Conservation (phyloP, 495 filamentous ascomycete species). For the Podospora sp. region DNA sequence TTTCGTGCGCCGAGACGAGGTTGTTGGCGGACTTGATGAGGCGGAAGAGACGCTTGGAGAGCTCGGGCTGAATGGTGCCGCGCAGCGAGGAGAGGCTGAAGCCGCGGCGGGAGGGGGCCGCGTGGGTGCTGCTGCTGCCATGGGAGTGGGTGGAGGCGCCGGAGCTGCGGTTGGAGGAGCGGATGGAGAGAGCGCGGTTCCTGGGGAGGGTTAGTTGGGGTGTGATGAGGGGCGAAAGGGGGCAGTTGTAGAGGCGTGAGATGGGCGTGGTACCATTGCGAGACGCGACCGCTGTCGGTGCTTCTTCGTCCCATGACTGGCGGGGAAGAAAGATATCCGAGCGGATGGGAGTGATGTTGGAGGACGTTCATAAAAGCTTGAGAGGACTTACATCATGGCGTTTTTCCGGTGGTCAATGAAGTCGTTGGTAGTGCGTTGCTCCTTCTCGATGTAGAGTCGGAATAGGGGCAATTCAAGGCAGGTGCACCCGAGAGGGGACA, state of each 20-base stretch:
- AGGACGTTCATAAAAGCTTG: neutral
- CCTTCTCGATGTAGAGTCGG: neutral
- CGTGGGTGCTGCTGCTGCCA: constrained; percentile 39
- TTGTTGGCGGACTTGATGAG: constrained; percentile 92
- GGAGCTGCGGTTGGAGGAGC: constrained; percentile 34
- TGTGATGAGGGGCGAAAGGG: neutral
- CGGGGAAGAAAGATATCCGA: constrained; percentile 2
- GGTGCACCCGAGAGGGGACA: neutral
- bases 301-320: constrained; percentile 34
- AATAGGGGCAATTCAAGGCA: neutral
- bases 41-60: constrained; percentile 80
- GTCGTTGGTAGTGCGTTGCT: neutral
- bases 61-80: constrained; percentile 77
- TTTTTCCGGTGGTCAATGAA: neutral
- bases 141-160: constrained; percentile 47
- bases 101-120: constrained; percentile 49
- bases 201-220: constrained; percentile 39
- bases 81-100: constrained; percentile 85
- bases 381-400: constrained; percentile 15
- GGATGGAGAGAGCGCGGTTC: constrained; percentile 60
- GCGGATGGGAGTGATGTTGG: constrained; percentile 7
- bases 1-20: constrained; percentile 78
- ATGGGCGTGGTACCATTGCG: constrained; percentile 27
- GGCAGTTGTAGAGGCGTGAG: neutral
- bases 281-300: constrained; percentile 28